Evolutionary conservation across 805 yeast genomes (phyloP), one percentile per base, ranked within the genome.

Genomic region (Saturnispora bothae): DNA sequence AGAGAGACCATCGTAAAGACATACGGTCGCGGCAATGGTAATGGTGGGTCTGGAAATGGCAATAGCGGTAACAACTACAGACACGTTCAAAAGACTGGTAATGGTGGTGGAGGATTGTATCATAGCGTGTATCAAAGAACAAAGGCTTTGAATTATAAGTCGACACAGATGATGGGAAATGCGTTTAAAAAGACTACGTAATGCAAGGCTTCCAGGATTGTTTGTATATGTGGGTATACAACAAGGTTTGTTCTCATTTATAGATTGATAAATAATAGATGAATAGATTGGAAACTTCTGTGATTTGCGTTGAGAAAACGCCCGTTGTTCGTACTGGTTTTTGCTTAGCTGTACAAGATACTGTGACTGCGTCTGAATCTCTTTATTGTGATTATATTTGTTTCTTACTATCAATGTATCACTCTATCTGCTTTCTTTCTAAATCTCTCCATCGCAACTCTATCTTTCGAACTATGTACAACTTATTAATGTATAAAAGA

Each of bases 111-210:
- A n/a, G 12, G 12, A 48, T 73, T 74, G 29, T 68, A 79, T 60
- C 85, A 82, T 47, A 80, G 77, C 46, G 71, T 82, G 28, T 70
- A 72, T 45, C 83, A 77, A 49, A 73, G 70, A 56, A 74, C 82
- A n/a, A 77, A 76, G 64, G 76, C 76, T 4, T 60, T 76, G 49
- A 68, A 73, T 26, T 75, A 70, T 61, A 69, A 73, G 50, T 69
- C 79, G 15, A 69, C 66, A 53, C 80, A 76, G 56, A 62, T 73
- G 32, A 63, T 74, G 45, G 65, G 67, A 40, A 65, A 66, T 40
- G 66, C 71, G 36, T 54, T 54, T 42, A 45, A 45, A 18, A 33
- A 33, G 29, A n/a, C 18, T 21, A 28, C 19, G 28, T 28, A 30
- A 23, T 15, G 19, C 8, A 15, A 17, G 16, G 19, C 18, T 19